phyloP scores from a whole-genome alignment of 148 eudicot species.

The Spergularia marina region DNA sequence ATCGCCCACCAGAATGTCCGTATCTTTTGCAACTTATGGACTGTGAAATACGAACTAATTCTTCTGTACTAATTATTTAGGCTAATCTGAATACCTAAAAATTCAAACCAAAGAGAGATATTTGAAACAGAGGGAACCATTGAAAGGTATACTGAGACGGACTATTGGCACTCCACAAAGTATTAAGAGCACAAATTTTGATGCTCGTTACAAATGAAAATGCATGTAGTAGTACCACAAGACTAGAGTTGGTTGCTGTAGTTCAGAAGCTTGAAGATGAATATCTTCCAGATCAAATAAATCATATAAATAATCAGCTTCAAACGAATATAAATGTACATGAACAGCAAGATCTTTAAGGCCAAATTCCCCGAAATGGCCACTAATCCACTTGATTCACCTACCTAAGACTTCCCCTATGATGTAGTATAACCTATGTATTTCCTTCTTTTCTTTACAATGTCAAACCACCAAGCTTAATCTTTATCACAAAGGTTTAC shows the following conservation, averaged over 20 bases:
- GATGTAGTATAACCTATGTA: constrained; percentile 18
- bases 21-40: too few species aligned
- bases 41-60: too few species aligned
- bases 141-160: too few species aligned
- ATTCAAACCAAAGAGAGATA: too few species aligned
- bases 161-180: too few species aligned
- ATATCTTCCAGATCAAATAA: constrained; percentile 2
- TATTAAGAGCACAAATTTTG: background rate
- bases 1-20: too few species aligned
- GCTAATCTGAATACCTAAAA: too few species aligned
- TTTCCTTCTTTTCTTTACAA: constrained; percentile 28
- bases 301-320: constrained; percentile 10
- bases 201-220: background rate
- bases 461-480: constrained; percentile 10
- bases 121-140: too few species aligned
- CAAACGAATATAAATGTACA: constrained; percentile 31
- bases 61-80: too few species aligned
- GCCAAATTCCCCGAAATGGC: constrained; percentile 5
- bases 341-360: constrained; percentile 6
- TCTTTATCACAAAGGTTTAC: constrained; percentile 18
- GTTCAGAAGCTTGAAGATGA: background rate
- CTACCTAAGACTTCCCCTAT: constrained; percentile 22
- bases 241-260: too few species aligned
- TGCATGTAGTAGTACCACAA: background rate
- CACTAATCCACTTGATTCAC: constrained; percentile 18